These are phyloP conservation scores for Nakazawaea ambrosiae DNA, from an alignment of 805 yeast genomes.

Conservation along the genomic window DNA sequence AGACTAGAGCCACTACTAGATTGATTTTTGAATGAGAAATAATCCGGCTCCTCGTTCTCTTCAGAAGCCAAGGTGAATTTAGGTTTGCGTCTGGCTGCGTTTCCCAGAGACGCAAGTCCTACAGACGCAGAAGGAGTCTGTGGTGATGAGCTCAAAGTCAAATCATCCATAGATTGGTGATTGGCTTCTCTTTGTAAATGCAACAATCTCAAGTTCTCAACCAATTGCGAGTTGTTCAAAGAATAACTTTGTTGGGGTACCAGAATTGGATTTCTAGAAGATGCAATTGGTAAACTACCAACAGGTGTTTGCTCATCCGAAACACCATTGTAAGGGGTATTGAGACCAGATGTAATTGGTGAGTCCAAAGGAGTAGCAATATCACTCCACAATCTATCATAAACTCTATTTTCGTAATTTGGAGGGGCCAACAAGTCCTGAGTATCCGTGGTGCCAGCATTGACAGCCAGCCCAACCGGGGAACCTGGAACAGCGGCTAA, in stretches of 20 bases:
- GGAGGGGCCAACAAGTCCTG: constrained; percentile 73
- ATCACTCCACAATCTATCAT: constrained; percentile 74
- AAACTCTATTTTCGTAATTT: constrained; percentile 70
- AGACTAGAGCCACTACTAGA: too few species aligned
- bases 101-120: not conserved
- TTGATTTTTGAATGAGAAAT: constrained; percentile 20
- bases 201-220: constrained; percentile 45
- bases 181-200: constrained; percentile 42
- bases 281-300: constrained; percentile 1
- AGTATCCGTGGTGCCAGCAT: constrained; percentile 19
- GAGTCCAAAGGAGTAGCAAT: constrained; percentile 41
- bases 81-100: constrained; percentile 18
- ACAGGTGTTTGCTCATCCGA: constrained; percentile 13
- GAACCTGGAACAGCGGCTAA: constrained; percentile 17
- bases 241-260: constrained; percentile 13
- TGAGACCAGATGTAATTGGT: constrained; percentile 35
- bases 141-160: constrained; percentile 3
- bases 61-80: constrained; percentile 21
- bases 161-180: constrained; percentile 16
- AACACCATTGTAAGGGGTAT: constrained; percentile 20
- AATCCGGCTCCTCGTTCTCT: constrained; percentile 24
- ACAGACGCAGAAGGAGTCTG: constrained; percentile 12
- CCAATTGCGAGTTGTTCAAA: constrained; percentile 26
- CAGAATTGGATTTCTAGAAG: not conserved
- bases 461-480: constrained; percentile 12